Conservation (phyloP, 352 stramenopile species). For the Phytophthora sp. region DNA sequence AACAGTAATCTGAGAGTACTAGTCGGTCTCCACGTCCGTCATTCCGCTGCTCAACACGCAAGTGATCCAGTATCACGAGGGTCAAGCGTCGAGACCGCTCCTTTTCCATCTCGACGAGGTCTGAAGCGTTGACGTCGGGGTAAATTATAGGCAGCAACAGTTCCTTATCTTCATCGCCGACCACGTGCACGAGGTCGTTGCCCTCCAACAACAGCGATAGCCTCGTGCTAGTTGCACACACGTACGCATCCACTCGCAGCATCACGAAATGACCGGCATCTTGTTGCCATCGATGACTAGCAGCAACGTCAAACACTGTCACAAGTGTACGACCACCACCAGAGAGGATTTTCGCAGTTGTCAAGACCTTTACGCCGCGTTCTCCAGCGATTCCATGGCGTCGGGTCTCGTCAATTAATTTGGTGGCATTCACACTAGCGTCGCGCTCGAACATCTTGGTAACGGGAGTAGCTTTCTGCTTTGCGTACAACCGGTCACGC, state of each 20-base stretch:
- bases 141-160: conserved; percentile 18
- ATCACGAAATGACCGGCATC: neutral
- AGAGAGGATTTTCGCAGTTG: conserved; percentile 43
- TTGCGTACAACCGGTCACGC: conserved; percentile 64
- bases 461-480: conserved; percentile 71
- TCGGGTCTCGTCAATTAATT: conserved; percentile 59
- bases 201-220: conserved; percentile 56
- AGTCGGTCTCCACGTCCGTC: conserved; percentile 56
- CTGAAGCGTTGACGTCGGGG: neutral
- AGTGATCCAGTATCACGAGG: conserved; percentile 51
- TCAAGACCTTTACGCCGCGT: conserved; percentile 70
- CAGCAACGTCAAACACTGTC: conserved; percentile 59
- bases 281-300: neutral
- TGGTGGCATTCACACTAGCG: conserved; percentile 43
- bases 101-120: conserved; percentile 11
- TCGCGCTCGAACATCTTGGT: conserved; percentile 43
- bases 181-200: conserved; percentile 51
- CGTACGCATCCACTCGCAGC: conserved; percentile 68
- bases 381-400: conserved; percentile 31
- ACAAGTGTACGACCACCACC: conserved; percentile 55
- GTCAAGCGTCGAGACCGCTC: conserved; percentile 38
- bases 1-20: conserved; percentile 54
- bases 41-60: conserved; percentile 56
- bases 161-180: conserved; percentile 39
- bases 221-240: conserved; percentile 51